Evolutionary conservation across 441 rosid species (phyloP), one percentile per base, ranked within the genome.

Genomic region (Eruca vesicaria): DNA sequence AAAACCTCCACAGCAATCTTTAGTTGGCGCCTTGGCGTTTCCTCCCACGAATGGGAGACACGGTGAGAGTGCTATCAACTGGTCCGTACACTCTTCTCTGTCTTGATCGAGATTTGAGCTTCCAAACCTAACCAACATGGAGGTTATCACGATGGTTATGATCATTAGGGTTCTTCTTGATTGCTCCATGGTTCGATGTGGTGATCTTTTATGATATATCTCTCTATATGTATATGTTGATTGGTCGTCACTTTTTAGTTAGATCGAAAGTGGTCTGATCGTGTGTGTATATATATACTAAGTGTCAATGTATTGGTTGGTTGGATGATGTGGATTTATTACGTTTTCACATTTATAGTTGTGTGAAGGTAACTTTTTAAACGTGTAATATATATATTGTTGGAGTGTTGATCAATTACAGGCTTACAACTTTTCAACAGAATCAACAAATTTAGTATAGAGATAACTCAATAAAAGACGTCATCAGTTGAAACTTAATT

Each of bases 21-120:
- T 16, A 20, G 95, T 85, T 0, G 97, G 98, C 8, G 84, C 72
- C 68, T 83, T 88, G 2, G 90, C 80, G 0, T 81, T 68, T 3
- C 97, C 97, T 2, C 95, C 87, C 5, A 88, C 98, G 18, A 85
- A 94, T 1, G 93, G 82, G 21, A 94, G 81, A 59, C 97, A 94
- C 0, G 96, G 58, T 7, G 94, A 81, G 2, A 94, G 80, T 31
- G 83, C 84, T 9, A 82, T 61, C 5, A 94, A 71, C 58, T 89
- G 88, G 69, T 69, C 32, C 2, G 89, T 58, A 62, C 98, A 94
- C 68, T 94, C 96, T 0, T 83, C 71, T 73, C 75, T 85, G 73
- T 94, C 98, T 74, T 90, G 84, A 70, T 77, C 73, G 26, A 89
- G 9, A 76, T 84, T 86, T 38, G 90, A 78, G 32, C 38, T 66